Conservation (phyloP, 345 rosid genomes). For the Gossypium arboreum region DNA sequence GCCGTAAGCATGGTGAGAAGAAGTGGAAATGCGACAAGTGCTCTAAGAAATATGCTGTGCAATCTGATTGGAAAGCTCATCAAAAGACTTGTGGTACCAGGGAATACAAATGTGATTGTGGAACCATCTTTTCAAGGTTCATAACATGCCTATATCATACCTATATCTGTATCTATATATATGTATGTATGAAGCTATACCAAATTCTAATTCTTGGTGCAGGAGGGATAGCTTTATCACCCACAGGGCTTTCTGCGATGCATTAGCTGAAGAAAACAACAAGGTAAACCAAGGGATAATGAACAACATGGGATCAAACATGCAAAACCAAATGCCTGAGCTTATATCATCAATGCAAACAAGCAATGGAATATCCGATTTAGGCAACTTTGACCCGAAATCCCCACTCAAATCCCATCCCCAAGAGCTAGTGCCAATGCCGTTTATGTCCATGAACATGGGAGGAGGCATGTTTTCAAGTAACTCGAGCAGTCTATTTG, state of each 20-base stretch:
- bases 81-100: constrained; percentile 90
- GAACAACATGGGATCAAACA: constrained; percentile 25
- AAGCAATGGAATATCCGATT: constrained; percentile 36
- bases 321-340: constrained; percentile 43
- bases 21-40: constrained; percentile 98
- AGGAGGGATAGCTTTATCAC: constrained; percentile 73
- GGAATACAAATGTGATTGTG: constrained; percentile 93
- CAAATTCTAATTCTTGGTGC: constrained; percentile 15
- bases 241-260: constrained; percentile 74
- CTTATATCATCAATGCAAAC: constrained; percentile 36
- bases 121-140: constrained; percentile 93
- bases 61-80: constrained; percentile 96
- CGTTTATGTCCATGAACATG: constrained; percentile 20
- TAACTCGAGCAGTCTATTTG: constrained; percentile 43
- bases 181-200: not conserved
- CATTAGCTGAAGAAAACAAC: constrained; percentile 68
- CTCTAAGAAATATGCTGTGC: constrained; percentile 91
- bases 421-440: not conserved
- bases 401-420: not conserved
- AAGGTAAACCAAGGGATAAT: constrained; percentile 58
- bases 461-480: constrained; percentile 53
- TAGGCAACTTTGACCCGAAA: constrained; percentile 35
- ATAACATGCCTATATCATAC: too few relatives aligned
- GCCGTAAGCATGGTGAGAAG: constrained; percentile 92
- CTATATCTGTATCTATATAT: not conserved